Conservation (phyloP, 2,329 filamentous ascomycete genomes). For the Colletotrichum neosansevieriae region DNA sequence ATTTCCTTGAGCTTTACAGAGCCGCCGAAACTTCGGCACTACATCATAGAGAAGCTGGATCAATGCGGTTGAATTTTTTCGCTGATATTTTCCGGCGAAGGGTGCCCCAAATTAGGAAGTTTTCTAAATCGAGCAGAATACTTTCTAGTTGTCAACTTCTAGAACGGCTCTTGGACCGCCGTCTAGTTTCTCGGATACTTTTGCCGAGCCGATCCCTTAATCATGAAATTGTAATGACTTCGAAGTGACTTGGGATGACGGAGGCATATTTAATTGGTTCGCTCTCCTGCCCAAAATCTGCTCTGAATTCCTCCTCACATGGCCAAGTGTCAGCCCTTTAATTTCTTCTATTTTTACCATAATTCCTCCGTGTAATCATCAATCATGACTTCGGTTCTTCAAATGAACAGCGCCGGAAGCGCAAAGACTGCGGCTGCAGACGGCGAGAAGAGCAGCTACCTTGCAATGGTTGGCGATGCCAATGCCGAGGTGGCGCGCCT, state of each 20-base stretch:
- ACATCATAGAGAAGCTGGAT: not conserved
- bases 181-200: not conserved
- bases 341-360: no score
- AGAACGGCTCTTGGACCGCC: not conserved
- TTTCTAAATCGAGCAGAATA: not conserved
- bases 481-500: conserved; percentile 41
- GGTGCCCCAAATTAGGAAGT: not conserved
- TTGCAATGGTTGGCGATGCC: conserved; percentile 22
- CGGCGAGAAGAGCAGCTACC: not conserved
- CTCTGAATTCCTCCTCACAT: no score
- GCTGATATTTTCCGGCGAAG: not conserved
- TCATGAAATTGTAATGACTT: no score
- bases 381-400: not conserved
- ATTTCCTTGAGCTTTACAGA: not conserved
- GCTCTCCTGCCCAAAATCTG: no score
- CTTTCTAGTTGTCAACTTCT: not conserved
- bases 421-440: not conserved
- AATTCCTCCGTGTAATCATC: not conserved
- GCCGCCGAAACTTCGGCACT: conserved; percentile 3
- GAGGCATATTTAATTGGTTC: no score
- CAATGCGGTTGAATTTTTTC: not conserved
- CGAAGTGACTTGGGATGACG: no score
- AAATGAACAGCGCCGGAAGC: conserved; percentile 1
- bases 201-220: no score
- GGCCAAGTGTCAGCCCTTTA: no score